Percentiles rank a stretch among this genome's conserved stretches.
phyloP scores from a whole-genome alignment of 352 stramenopile species.

The Phytophthora lateralis region DNA sequence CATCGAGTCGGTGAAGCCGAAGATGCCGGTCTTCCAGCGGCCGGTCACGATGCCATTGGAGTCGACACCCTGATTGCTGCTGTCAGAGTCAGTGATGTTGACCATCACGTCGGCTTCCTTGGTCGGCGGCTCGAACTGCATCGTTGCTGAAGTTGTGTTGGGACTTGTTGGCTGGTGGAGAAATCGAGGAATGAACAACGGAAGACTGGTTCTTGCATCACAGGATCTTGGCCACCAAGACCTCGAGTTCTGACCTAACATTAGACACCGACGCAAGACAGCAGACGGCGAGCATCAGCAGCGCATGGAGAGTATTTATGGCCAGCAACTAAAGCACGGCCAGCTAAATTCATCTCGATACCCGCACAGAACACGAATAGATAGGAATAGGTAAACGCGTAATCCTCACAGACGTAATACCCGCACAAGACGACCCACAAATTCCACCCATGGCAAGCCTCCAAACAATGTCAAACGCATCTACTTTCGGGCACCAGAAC shows the following conservation, averaged over 20 bases:
- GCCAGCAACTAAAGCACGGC: constrained; percentile 8
- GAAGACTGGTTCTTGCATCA: background rate
- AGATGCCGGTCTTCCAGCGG: constrained; percentile 78
- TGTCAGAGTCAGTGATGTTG: constrained; percentile 39
- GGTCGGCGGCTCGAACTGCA: constrained; percentile 64
- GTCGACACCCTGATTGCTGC: constrained; percentile 50
- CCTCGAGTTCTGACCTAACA: constrained; percentile 35
- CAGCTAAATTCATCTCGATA: constrained; percentile 16
- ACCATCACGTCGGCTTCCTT: constrained; percentile 57
- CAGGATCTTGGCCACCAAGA: constrained; percentile 1
- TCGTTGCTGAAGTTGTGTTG: constrained; percentile 26
- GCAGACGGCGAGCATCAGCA: background rate
- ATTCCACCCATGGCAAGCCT: constrained; percentile 3
- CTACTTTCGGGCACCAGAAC: constrained; percentile 10
- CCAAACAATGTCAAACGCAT: constrained; percentile 9
- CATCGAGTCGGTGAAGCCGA: constrained; percentile 67
- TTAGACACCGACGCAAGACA: constrained; percentile 8
- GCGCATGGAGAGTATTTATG: constrained; percentile 21
- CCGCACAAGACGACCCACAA: constrained; percentile 9
- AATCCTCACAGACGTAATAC: constrained; percentile 9
- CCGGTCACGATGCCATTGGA: constrained; percentile 76
- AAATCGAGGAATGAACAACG: constrained; percentile 39
- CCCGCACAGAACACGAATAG: constrained; percentile 14
- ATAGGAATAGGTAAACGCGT: constrained; percentile 16
- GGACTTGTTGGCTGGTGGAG: constrained; percentile 22